These are phyloP conservation scores for Neoboletus magnificus DNA, from an alignment of 768 basidiomycete genomes.

Conservation along the genomic window DNA sequence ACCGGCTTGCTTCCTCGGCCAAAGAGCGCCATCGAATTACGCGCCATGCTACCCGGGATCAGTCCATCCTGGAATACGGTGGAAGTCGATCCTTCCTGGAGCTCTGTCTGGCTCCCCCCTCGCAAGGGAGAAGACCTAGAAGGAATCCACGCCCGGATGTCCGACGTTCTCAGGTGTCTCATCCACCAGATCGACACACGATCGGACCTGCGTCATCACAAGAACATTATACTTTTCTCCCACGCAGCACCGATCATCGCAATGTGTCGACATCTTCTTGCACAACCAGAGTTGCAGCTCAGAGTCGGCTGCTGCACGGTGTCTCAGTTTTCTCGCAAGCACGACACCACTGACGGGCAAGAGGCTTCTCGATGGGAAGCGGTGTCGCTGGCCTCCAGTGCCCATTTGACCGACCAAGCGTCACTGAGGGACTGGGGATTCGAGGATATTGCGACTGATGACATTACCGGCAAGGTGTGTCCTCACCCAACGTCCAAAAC, in stretches of 20 bases:
- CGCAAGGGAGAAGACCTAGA: conserved; percentile 70
- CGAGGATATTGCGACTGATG: conserved; percentile 57
- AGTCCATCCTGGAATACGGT: conserved; percentile 62
- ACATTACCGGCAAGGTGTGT: conserved; percentile 55
- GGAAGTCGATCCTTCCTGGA: conserved; percentile 61
- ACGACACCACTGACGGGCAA: conserved; percentile 25
- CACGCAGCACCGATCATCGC: conserved; percentile 77
- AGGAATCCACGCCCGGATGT: conserved; percentile 58
- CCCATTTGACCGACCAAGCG: conserved; percentile 54
- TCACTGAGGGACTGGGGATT: conserved; percentile 76
- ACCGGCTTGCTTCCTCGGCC: conserved; percentile 79
- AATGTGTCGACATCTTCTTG: conserved; percentile 56
- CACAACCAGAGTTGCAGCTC: conserved; percentile 49
- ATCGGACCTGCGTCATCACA: conserved; percentile 40
- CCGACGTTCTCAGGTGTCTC: conserved; percentile 50
- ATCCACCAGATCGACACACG: conserved; percentile 47
- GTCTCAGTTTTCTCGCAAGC: conserved; percentile 47
- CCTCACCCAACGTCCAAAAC: not conserved
- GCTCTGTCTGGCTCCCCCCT: conserved; percentile 63
- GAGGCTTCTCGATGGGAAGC: conserved; percentile 46
- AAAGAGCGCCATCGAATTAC: conserved; percentile 50
- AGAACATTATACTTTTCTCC: conserved; percentile 57
- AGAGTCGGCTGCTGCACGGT: conserved; percentile 77
- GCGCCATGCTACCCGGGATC: conserved; percentile 52
- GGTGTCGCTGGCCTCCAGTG: conserved; percentile 48